These are phyloP conservation scores for Stagonosporopsis cucurbitacearum DNA, from an alignment of 2,329 filamentous ascomycete species.

Conservation along the genomic window DNA sequence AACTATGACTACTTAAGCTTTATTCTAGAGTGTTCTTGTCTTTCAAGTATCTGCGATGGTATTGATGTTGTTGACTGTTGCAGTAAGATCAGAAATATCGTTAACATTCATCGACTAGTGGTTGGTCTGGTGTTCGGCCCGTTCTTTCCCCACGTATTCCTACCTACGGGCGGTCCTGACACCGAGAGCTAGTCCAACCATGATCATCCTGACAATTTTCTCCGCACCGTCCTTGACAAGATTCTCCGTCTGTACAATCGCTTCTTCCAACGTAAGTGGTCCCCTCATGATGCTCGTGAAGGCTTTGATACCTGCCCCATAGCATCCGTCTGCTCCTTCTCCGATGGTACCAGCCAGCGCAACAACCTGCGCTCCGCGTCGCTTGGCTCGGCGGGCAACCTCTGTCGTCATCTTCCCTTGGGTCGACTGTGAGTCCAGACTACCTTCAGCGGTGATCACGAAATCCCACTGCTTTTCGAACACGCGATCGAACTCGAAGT, in stretches of 20 bases:
- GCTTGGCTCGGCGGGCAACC: conserved; percentile 57
- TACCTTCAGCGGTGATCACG: conserved; percentile 61
- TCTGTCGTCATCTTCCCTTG: conserved; percentile 62
- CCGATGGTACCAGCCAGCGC: conserved; percentile 42
- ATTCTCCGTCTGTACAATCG: conserved; percentile 44
- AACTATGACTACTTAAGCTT: no score
- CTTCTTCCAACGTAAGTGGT: conserved; percentile 43
- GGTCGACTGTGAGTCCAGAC: conserved; percentile 60
- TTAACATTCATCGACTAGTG: no score
- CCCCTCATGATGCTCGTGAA: conserved; percentile 47
- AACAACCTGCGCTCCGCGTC: conserved; percentile 56
- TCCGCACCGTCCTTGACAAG: conserved; percentile 48
- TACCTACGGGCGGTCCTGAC: conserved; percentile 16
- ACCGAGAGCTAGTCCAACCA: conserved; percentile 43
- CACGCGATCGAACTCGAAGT: conserved; percentile 56
- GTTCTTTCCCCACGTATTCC: no score
- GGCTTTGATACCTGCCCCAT: conserved; percentile 43
- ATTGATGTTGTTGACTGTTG: no score
- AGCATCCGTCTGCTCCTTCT: conserved; percentile 37
- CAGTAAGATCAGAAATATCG: no score
- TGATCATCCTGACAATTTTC: conserved; percentile 47
- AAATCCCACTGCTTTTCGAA: conserved; percentile 57
- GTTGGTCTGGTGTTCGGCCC: no score
- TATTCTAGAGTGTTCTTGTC: no score
- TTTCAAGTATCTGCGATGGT: no score